A percentile compares a stretch with the other conserved stretches of the same genome.
Evolutionary conservation across 2,329 filamentous ascomycete genomes (phyloP).

Genomic region (Blastomyces gilchristii): DNA sequence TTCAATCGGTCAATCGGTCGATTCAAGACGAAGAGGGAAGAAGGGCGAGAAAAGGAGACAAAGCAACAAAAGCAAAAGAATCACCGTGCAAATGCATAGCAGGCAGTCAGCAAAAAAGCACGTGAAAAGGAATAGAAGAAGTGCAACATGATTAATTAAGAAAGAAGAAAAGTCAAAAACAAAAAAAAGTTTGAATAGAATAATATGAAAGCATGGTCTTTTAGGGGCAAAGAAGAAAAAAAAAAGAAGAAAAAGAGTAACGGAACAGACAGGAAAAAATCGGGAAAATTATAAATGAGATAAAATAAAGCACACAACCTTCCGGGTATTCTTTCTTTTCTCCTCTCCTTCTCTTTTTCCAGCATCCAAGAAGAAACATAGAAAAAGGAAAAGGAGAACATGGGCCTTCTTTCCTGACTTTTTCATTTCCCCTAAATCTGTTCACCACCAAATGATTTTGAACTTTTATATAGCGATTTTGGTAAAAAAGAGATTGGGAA

Average conservation of each 20-base stretch:
- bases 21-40: background rate
- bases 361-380: constrained; percentile 9
- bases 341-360: background rate
- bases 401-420: too few species aligned
- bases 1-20: constrained; percentile 1
- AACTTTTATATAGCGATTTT: background rate
- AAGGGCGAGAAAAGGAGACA: too few species aligned
- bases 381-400: constrained; percentile 7
- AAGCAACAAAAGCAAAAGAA: background rate
- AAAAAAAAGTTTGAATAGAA: constrained; percentile 13
- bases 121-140: background rate
- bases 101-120: background rate
- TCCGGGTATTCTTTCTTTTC: constrained; percentile 5
- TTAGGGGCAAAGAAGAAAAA: constrained; percentile 8
- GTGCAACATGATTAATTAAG: constrained; percentile 1
- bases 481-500: background rate
- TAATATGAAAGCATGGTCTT: background rate
- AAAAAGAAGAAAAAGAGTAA: constrained; percentile 9
- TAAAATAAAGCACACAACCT: background rate
- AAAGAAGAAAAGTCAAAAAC: constrained; percentile 11
- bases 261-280: constrained; percentile 8
- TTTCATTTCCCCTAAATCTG: background rate
- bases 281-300: constrained; percentile 4
- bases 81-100: constrained; percentile 5
- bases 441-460: background rate